A percentile compares a stretch with the other conserved stretches of the same genome.
phyloP scores from a whole-genome alignment of 306 rosid genomes.

The Pterocarpus macrocarpus region DNA sequence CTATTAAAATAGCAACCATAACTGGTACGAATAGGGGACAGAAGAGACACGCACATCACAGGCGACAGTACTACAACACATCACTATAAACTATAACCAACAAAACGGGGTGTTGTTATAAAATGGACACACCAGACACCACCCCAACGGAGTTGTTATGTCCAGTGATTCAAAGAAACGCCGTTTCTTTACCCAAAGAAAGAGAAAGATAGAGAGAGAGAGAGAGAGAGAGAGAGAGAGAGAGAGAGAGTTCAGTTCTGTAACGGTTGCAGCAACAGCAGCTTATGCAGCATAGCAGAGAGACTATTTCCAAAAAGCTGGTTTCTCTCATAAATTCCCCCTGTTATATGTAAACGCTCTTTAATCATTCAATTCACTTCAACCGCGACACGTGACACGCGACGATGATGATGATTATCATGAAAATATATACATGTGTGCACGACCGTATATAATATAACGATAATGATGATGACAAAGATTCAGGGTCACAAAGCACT shows the following conservation, averaged over 20 bases:
- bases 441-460: background rate
- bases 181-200: conserved; percentile 18
- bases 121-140: conserved; percentile 8
- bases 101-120: background rate
- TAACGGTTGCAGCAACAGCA: conserved; percentile 27
- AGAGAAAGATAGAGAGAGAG: background rate
- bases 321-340: conserved; percentile 26
- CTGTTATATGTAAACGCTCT: conserved; percentile 7
- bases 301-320: conserved; percentile 38
- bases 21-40: background rate
- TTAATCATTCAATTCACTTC: conserved; percentile 39
- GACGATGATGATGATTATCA: background rate
- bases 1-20: too few species aligned
- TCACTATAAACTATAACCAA: background rate
- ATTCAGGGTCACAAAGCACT: conserved; percentile 1
- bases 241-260: background rate
- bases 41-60: conserved; percentile 15
- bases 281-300: background rate
- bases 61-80: background rate
- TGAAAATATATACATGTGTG: too few species aligned
- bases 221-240: too few species aligned
- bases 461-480: conserved; percentile 1
- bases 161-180: conserved; percentile 7
- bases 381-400: conserved; percentile 25
- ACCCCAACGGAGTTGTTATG: conserved; percentile 31